Evolutionary conservation across 768 basidiomycete genomes (phyloP).

Genomic region (Asterophora parasitica): DNA sequence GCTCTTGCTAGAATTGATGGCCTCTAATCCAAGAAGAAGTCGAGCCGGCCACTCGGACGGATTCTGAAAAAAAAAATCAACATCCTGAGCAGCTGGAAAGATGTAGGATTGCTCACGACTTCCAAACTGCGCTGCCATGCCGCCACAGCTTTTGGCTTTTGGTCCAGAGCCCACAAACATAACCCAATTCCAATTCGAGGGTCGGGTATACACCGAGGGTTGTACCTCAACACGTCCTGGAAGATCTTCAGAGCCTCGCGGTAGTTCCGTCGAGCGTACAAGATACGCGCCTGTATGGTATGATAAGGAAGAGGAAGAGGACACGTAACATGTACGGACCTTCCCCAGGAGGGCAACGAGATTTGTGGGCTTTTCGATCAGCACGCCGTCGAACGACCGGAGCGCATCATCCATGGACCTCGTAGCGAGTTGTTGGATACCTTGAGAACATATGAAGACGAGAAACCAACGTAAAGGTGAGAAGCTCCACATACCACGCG

Average conservation of each 20-base stretch:
- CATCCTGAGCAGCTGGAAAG: neutral
- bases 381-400: slow-evolving; percentile 75
- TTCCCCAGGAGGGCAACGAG: slow-evolving; percentile 85
- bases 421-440: slow-evolving; percentile 76
- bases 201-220: slow-evolving; percentile 81
- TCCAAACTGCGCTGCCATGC: slow-evolving; percentile 91
- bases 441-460: slow-evolving; percentile 31
- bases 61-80: slow-evolving; percentile 43
- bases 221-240: slow-evolving; percentile 75
- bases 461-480: neutral
- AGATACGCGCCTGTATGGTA: slow-evolving; percentile 66
- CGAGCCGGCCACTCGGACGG: slow-evolving; percentile 75
- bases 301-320: neutral
- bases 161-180: slow-evolving; percentile 87
- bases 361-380: slow-evolving; percentile 78
- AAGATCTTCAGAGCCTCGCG: slow-evolving; percentile 79
- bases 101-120: slow-evolving; percentile 49
- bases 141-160: slow-evolving; percentile 73
- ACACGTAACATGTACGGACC: slow-evolving; percentile 34
- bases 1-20: slow-evolving; percentile 81
- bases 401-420: slow-evolving; percentile 80
- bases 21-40: slow-evolving; percentile 80
- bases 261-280: slow-evolving; percentile 75
- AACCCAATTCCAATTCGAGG: slow-evolving; percentile 95
- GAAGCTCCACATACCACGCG: slow-evolving; percentile 46